phyloP scores from a whole-genome alignment of 1,284 basidiomycete species.

The Tranzscheliella williamsii region DNA sequence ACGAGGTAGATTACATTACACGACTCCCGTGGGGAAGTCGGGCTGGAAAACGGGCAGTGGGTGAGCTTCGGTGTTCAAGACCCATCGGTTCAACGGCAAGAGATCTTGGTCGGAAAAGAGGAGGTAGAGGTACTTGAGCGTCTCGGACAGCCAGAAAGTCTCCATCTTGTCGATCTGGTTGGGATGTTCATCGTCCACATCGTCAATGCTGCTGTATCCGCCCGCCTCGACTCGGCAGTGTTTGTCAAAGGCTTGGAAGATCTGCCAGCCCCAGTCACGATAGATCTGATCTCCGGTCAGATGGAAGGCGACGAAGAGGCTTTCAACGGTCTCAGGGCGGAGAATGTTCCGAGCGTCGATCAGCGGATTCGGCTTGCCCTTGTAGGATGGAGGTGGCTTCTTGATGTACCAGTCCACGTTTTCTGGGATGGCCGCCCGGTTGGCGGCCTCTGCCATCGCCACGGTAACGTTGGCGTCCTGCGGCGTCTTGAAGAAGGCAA shows the following conservation, averaged over 20 bases:
- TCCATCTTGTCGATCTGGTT: slow-evolving; percentile 86
- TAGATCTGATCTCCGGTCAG: slow-evolving; percentile 81
- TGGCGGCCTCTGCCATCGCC: slow-evolving; percentile 10
- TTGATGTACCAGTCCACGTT: slow-evolving; percentile 58
- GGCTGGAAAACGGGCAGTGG: slow-evolving; percentile 56
- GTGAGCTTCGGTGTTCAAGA: slow-evolving; percentile 74
- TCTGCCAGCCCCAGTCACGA: slow-evolving; percentile 82
- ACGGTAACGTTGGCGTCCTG: slow-evolving; percentile 16
- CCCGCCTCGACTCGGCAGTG: slow-evolving; percentile 75
- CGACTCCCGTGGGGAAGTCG: slow-evolving; percentile 36
- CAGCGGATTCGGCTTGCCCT: slow-evolving; percentile 61
- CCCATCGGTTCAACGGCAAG: slow-evolving; percentile 73
- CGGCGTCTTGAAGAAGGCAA: slow-evolving; percentile 51
- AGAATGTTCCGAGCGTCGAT: slow-evolving; percentile 84
- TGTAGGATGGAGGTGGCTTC: slow-evolving; percentile 32
- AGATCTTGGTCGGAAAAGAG: slow-evolving; percentile 76
- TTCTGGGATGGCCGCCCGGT: slow-evolving; percentile 11
- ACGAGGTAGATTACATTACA: no score
- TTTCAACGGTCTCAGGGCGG: slow-evolving; percentile 92
- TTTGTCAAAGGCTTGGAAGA: slow-evolving; percentile 85
- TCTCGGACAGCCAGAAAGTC: slow-evolving; percentile 76
- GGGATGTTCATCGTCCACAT: slow-evolving; percentile 70
- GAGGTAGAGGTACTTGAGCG: slow-evolving; percentile 90
- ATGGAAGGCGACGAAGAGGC: slow-evolving; percentile 82
- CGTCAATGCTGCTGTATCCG: slow-evolving; percentile 81